phyloP scores from a whole-genome alignment of 1,139 yeast species.

The Diutina rugosa region DNA sequence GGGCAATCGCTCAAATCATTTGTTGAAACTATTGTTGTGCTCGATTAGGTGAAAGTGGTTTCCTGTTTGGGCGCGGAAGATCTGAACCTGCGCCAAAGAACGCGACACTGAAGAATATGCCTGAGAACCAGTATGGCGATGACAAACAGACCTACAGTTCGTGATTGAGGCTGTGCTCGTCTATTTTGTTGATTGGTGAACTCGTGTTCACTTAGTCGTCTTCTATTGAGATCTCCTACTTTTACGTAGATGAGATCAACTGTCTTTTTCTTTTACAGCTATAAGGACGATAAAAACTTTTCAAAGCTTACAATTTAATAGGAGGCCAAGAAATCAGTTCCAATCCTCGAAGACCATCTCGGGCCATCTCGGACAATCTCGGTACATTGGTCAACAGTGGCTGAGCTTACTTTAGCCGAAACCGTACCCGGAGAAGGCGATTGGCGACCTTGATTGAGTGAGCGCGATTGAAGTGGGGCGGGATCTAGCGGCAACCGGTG shows the following conservation, averaged over 20 bases:
- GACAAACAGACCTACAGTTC: neutral
- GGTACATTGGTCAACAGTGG: neutral
- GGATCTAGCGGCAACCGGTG: neutral
- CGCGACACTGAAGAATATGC: neutral
- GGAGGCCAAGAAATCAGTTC: neutral
- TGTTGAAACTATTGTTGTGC: neutral
- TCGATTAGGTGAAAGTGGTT: neutral
- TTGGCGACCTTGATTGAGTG: neutral
- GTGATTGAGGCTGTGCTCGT: neutral
- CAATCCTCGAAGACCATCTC: neutral
- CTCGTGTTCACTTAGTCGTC: too few relatives aligned
- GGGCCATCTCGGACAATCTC: neutral
- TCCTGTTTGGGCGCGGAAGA: neutral
- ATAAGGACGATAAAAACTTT: too few relatives aligned
- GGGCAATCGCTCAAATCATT: neutral
- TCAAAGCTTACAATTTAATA: neutral
- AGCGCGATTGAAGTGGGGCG: neutral
- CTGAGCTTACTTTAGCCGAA: neutral
- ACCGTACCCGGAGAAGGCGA: neutral
- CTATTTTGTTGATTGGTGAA: too few relatives aligned
- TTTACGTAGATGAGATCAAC: neutral
- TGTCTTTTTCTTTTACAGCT: neutral
- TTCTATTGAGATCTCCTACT: too few relatives aligned
- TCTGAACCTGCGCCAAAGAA: neutral
- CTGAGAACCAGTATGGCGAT: neutral